Evolutionary conservation across 2,329 filamentous ascomycete genomes (phyloP), one percentile per base, ranked within the genome.

Genomic region (Fusarium tjaetaba): DNA sequence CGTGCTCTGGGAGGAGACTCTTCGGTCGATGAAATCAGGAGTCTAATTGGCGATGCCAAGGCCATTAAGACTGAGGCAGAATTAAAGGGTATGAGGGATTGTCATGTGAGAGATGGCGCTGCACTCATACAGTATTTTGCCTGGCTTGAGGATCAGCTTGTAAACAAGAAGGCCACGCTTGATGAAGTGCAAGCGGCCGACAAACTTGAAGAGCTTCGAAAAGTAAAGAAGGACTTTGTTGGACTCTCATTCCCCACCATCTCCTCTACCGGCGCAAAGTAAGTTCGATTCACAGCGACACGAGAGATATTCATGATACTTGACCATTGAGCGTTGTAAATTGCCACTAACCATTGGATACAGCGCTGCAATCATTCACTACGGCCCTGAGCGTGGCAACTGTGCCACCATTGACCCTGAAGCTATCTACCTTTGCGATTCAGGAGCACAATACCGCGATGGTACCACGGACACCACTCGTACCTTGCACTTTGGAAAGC

Each of bases 211-310:
- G 87, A 90, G 69, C 86, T 95, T 55, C 90, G 94, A 63, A 88
- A 89, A 46, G 88, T 88, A 78, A 86, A 91, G 62, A 84, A 95
- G 65, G 87, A 93, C 72, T 99, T 95, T 81, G 94, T 94, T 56
- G 96, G 96, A 11, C 87, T 98, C 22, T 98, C 95, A 0, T 99
- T 99, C 79, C 91, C 95, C 75, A 98, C 96, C 4, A 99, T 99
- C 70, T 98, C 96, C 1, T 97, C 95, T 0, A 98, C 95, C 1
- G 96, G 96, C 6, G 85, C 96, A 59, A 90, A 90, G 88, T 90
- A 79, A 83, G 88, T 84, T 46, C 15, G 38, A 38, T 24, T 6
- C 39, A n/a, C 16, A 43, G 32, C 18, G n/a, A 18, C 16, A n/a
- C 52, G 10, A 36, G 30, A 45, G 15, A 24, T 38, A 36, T 41